Conservation (phyloP, 192 early-diverging fungal species). For the Obelidium mucronatum region DNA sequence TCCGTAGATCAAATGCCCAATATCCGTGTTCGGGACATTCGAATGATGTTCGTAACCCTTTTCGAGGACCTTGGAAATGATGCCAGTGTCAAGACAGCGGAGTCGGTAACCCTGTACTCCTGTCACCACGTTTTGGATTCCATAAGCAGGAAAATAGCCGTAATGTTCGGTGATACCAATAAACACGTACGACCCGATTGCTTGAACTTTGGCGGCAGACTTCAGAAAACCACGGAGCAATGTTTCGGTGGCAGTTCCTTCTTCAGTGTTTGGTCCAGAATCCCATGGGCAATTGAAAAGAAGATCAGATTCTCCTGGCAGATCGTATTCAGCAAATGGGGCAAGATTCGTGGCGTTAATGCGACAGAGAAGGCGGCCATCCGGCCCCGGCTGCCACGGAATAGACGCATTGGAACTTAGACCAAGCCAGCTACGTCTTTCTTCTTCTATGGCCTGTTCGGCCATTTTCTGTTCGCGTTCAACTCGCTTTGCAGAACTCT, state of each 20-base stretch:
- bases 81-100: not conserved
- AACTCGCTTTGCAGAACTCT: too few relatives aligned
- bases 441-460: too few relatives aligned
- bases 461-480: too few relatives aligned
- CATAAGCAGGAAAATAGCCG: not conserved
- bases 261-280: not conserved
- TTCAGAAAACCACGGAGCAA: not conserved
- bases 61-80: not conserved
- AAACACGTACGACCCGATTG: not conserved
- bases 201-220: not conserved
- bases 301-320: not conserved
- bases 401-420: too few relatives aligned
- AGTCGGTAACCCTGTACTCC: not conserved
- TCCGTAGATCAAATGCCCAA: not conserved
- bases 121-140: not conserved
- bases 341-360: too few relatives aligned
- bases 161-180: not conserved
- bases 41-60: slow-evolving; percentile 1
- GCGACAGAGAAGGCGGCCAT: too few relatives aligned
- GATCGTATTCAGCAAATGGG: too few relatives aligned
- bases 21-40: not conserved
- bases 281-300: slow-evolving; percentile 8
- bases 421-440: too few relatives aligned
- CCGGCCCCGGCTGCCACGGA: too few relatives aligned
- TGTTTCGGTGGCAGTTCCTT: not conserved